phyloP scores from a whole-genome alignment of 2,329 filamentous ascomycete species.

The Pseudogymnoascus destructans region DNA sequence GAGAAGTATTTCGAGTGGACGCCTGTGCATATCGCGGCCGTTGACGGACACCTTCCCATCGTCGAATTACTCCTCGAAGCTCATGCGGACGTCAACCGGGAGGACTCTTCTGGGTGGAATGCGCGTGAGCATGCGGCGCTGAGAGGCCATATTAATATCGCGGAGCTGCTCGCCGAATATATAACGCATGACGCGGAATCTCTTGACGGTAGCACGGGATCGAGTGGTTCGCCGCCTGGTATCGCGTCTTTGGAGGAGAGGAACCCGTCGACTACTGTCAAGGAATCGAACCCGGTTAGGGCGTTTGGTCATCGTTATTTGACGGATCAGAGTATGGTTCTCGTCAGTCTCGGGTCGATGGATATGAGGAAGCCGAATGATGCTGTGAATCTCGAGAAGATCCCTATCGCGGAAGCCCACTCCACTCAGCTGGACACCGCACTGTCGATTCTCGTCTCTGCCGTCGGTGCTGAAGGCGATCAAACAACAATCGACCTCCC shows the following conservation, averaged over 20 bases:
- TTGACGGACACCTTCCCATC: conserved; percentile 69
- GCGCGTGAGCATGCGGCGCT: conserved; percentile 86
- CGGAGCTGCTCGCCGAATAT: conserved; percentile 46
- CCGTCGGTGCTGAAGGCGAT: conserved; percentile 72
- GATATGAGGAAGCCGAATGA: conserved; percentile 73
- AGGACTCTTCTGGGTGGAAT: conserved; percentile 86
- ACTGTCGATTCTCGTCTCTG: conserved; percentile 79
- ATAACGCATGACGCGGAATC: conserved; percentile 18
- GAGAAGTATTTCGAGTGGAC: conserved; percentile 91
- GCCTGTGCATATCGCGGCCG: conserved; percentile 81
- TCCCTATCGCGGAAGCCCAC: conserved; percentile 78
- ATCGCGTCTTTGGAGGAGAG: conserved; percentile 49
- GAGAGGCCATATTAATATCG: conserved; percentile 75
- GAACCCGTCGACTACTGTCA: conserved; percentile 34
- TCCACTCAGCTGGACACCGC: conserved; percentile 90
- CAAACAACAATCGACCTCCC: conserved; percentile 83
- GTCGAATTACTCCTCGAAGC: conserved; percentile 66
- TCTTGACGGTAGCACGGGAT: conserved; percentile 18
- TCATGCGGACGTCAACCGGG: conserved; percentile 59
- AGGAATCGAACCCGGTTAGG: conserved; percentile 67
- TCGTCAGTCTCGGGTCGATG: conserved; percentile 91
- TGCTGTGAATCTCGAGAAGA: conserved; percentile 75
- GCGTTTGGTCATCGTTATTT: conserved; percentile 94
- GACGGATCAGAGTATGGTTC: conserved; percentile 72
- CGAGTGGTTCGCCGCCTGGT: conserved; percentile 34